Evolutionary conservation across 2,329 filamentous ascomycete genomes (phyloP), one percentile per base, ranked within the genome.

Genomic region (Akanthomyces dipterigenus): DNA sequence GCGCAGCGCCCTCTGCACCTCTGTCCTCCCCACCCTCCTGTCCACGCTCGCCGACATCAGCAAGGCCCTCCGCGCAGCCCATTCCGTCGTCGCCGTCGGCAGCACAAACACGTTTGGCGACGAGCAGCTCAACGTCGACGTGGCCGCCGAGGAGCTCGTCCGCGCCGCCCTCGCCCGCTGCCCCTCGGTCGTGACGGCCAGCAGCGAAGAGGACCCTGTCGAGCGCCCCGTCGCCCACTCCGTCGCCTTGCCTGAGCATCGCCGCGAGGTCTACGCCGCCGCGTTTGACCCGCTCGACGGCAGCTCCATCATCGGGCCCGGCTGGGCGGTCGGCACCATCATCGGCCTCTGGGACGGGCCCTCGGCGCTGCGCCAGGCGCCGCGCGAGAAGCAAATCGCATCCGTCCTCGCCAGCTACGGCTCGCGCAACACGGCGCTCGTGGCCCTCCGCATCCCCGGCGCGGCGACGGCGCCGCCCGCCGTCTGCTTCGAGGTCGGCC

Each of bases 231-330:
- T 73, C 57, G 45, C 63, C 42, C 63, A 68, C 61, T 55, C 38
- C 46, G 43, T 16, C 31, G 54, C 14, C 2, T 43, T n/a, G 3
- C 36, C 57, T 8, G 20, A 38, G 7, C n/a, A 55, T 16, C 34
- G 14, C 20, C 54, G 57, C 11, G 80, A 85, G 65, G 67, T 72
- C 31, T 87, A 87, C 70, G 80, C 83, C 0, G 71, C 86, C 9
- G 84, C 83, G 0, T 88, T 87, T 65, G 85, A 88, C 65, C 85
- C 85, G 0, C 77, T 88, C 0, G 85, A 88, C 65, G 85, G 85
- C 12, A 84, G 81, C 70, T 86, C 82, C 64, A 84, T 85, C 66
- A 83, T 85, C 48, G 80, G 75, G 0, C 76, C 82, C 1, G 84
- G 84, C 67, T 85, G 82, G 82, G 76, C 80, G 0, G 82, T 85